Conservation (phyloP, 352 stramenopile species). For the Globisporangium polare region DNA sequence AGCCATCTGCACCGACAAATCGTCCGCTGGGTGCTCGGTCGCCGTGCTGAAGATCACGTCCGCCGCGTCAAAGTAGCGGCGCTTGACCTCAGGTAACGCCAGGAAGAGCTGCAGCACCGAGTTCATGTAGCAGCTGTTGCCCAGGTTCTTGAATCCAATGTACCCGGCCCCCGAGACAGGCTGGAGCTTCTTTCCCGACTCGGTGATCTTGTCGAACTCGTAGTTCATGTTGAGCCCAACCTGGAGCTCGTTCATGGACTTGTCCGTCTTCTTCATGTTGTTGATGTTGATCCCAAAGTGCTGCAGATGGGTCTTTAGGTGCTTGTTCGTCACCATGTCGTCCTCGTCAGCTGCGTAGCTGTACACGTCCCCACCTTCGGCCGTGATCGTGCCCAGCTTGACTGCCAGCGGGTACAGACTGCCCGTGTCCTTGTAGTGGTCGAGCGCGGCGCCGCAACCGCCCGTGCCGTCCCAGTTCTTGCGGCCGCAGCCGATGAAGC, state of each 20-base stretch:
- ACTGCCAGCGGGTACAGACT: slow-evolving; percentile 94
- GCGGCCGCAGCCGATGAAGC: slow-evolving; percentile 79
- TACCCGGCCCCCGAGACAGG: slow-evolving; percentile 88
- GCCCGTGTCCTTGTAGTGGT: slow-evolving; percentile 95
- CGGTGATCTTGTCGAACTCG: slow-evolving; percentile 98
- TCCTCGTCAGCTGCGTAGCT: slow-evolving; percentile 98
- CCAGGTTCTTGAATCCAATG: slow-evolving; percentile 98
- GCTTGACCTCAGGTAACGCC: slow-evolving; percentile 67
- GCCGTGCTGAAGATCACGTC: slow-evolving; percentile 52
- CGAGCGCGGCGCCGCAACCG: slow-evolving; percentile 94
- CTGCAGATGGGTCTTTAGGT: slow-evolving; percentile 91
- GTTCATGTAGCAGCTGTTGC: slow-evolving; percentile 99
- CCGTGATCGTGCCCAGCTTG: slow-evolving; percentile 97
- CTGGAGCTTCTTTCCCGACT: slow-evolving; percentile 92
- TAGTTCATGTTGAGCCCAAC: slow-evolving; percentile 97
- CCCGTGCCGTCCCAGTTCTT: slow-evolving; percentile 97
- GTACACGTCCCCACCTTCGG: slow-evolving; percentile 96
- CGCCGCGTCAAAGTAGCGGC: slow-evolving; percentile 59
- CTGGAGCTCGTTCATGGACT: slow-evolving; percentile 98
- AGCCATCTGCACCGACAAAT: slow-evolving; percentile 92
- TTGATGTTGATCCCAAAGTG: slow-evolving; percentile 96
- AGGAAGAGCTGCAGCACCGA: slow-evolving; percentile 95
- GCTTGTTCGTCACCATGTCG: slow-evolving; percentile 95
- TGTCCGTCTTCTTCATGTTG: slow-evolving; percentile 96
- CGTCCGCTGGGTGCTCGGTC: slow-evolving; percentile 12